Base-by-base conservation (phyloP, 192 early-diverging fungal species). In the Backusella mclennaniae region DNA sequence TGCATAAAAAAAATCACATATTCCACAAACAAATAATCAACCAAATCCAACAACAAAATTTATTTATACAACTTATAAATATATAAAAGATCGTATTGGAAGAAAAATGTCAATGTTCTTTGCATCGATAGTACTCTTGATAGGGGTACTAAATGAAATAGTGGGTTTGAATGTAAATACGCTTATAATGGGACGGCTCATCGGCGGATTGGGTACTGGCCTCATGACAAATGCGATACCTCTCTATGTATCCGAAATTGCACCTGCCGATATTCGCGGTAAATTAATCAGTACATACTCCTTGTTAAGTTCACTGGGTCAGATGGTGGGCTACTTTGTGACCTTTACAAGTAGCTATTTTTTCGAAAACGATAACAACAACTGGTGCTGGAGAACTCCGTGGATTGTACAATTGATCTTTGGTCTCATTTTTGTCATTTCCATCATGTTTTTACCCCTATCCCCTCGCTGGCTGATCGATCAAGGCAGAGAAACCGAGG, bases 401-500 rank as follows among this genome's bases (percentile, higher is more conserved):
- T 84, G 94, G 38, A 84, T 86, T 4, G 71, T 96, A 42, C 95
- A 96, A 80, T 80, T 91, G 12, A 80, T 91, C 33, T 86, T 91
- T 12, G 90, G 89, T 35, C 36, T 87, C 12, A 63, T 92, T n/a
- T 82, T 96, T 42, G 78, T 90, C 39, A 19, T 87, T 35, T 66
- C 87, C 35, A 88, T 92, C 75, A 67, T 86, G 15, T 89, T 92
- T 76, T 89, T 96, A 83, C 93, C 93, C 17, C 87, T 84, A 73
- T 95, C 95, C 4, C 93, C 95, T 6, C 94, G 95, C 78, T 96
- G 95, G 94, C 85, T 96, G 38, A 78, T 95, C 41, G 87, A 88
- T 72, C 69, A 90, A 21, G 92, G 87, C 46, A 85, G 87, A 15
- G 66, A 77, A 17, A 92, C 93, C 14, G 90, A 96, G 76, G 93